These are phyloP conservation scores for Vickermania spadyakhi DNA, from an alignment of 208 protist species.

Conservation along the genomic window DNA sequence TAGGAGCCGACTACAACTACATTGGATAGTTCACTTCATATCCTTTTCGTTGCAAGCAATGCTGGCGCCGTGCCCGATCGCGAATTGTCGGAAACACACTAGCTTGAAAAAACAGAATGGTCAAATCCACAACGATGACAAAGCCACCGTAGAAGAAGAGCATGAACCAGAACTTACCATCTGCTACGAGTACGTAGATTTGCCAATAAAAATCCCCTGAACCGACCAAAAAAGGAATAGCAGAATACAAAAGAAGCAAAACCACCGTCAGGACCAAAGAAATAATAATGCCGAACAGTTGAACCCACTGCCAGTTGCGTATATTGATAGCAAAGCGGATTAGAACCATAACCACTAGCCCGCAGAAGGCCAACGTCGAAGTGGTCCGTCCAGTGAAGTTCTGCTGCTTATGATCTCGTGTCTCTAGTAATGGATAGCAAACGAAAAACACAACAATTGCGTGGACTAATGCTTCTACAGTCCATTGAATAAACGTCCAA, in stretches of 20 bases:
- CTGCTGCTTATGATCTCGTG: slow-evolving; percentile 5
- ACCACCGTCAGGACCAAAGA: slow-evolving; percentile 37
- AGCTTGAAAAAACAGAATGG: slow-evolving; percentile 43
- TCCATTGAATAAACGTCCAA: slow-evolving; percentile 35
- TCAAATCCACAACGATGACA: slow-evolving; percentile 42
- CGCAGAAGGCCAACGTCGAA: slow-evolving; percentile 60
- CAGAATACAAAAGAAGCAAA: slow-evolving; percentile 50
- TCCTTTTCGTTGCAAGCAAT: slow-evolving; percentile 9
- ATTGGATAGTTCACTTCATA: slow-evolving; percentile 5
- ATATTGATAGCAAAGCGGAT: slow-evolving; percentile 50
- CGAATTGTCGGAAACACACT: slow-evolving; percentile 44
- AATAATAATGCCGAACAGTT: slow-evolving; percentile 39
- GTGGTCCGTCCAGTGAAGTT: slow-evolving; percentile 37
- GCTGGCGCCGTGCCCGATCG: slow-evolving; percentile 43
- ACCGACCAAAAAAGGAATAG: slow-evolving; percentile 38
- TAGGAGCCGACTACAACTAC: slow-evolving; percentile 3
- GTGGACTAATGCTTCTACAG: slow-evolving; percentile 44
- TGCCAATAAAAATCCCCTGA: slow-evolving; percentile 62
- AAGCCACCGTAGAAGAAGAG: slow-evolving; percentile 38
- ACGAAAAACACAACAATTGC: slow-evolving; percentile 54
- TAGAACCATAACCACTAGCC: slow-evolving; percentile 62
- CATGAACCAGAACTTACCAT: slow-evolving; percentile 71
- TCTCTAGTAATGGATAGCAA: slow-evolving; percentile 23
- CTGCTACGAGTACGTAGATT: slow-evolving; percentile 43
- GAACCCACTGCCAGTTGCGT: slow-evolving; percentile 71